These are phyloP conservation scores for Pichia nakasei DNA, from an alignment of 805 yeast species.

Conservation along the genomic window DNA sequence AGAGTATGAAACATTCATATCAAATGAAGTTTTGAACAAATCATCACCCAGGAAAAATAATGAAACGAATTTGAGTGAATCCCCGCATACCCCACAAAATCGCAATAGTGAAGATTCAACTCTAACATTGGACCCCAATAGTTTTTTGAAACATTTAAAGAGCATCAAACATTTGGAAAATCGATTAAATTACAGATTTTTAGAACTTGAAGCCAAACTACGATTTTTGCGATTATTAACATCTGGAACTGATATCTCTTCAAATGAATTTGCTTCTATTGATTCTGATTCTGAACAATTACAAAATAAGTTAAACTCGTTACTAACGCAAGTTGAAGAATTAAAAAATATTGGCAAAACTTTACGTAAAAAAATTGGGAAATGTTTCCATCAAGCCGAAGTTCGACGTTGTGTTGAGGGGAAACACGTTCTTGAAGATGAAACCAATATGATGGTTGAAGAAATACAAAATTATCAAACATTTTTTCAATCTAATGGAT, in stretches of 20 bases:
- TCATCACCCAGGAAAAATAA: background rate
- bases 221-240: slow-evolving; percentile 49
- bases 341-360: slow-evolving; percentile 12
- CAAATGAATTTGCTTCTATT: slow-evolving; percentile 16
- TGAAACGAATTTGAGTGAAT: background rate
- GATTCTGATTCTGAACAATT: slow-evolving; percentile 14
- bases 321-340: slow-evolving; percentile 13
- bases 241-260: slow-evolving; percentile 21
- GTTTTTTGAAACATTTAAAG: slow-evolving; percentile 4
- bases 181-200: slow-evolving; percentile 52
- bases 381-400: slow-evolving; percentile 11
- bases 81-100: background rate
- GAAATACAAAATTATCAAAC: slow-evolving; percentile 1
- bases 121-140: background rate
- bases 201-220: slow-evolving; percentile 67
- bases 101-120: background rate
- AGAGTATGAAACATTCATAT: slow-evolving; percentile 10
- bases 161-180: slow-evolving; percentile 6
- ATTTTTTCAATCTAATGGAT: slow-evolving; percentile 3
- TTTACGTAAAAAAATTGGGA: slow-evolving; percentile 9
- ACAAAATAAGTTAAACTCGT: slow-evolving; percentile 8
- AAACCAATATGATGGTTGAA: slow-evolving; percentile 22
- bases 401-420: slow-evolving; percentile 13
- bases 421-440: slow-evolving; percentile 18
- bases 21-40: background rate